phyloP scores from a whole-genome alignment of 106 monocot genomes.

The Dendrobium huoshanense region DNA sequence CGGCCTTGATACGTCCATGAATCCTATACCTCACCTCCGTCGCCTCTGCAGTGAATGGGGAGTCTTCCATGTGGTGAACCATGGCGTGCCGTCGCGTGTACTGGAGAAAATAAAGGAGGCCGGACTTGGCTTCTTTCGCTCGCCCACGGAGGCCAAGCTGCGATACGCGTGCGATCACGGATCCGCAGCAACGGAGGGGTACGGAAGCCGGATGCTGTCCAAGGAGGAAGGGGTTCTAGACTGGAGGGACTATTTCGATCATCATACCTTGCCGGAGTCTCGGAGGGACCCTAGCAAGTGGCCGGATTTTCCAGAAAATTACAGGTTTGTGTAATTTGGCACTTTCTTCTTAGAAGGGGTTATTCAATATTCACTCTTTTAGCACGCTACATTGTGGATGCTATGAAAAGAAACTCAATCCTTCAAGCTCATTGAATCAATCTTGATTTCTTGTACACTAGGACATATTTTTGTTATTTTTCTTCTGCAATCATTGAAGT shows the following conservation, averaged over 20 bases:
- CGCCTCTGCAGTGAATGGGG: constrained; percentile 66
- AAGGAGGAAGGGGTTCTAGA: constrained; percentile 71
- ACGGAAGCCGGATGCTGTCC: constrained; percentile 77
- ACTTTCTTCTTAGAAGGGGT: not conserved
- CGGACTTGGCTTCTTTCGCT: constrained; percentile 54
- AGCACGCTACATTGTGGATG: not conserved
- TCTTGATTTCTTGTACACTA: too few relatives aligned
- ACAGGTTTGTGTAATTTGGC: constrained; percentile 39
- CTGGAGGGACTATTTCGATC: constrained; percentile 98
- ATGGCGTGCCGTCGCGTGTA: constrained; percentile 40
- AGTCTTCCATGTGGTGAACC: constrained; percentile 77
- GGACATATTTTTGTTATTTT: too few relatives aligned
- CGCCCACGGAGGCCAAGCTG: constrained; percentile 37
- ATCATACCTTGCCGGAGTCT: constrained; percentile 77
- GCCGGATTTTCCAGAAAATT: constrained; percentile 58
- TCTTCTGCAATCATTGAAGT: too few relatives aligned
- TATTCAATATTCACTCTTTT: not conserved
- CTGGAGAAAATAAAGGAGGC: constrained; percentile 37
- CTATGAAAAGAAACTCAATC: not conserved
- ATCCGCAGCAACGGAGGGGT: constrained; percentile 68
- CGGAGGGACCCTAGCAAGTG: constrained; percentile 54
- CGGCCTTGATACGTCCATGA: constrained; percentile 27
- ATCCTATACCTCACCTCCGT: constrained; percentile 17
- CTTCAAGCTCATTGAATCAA: not conserved
- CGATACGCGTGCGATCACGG: constrained; percentile 51